These are phyloP conservation scores for Ustilago tritici DNA, from an alignment of 1,284 basidiomycete genomes.

Conservation along the genomic window DNA sequence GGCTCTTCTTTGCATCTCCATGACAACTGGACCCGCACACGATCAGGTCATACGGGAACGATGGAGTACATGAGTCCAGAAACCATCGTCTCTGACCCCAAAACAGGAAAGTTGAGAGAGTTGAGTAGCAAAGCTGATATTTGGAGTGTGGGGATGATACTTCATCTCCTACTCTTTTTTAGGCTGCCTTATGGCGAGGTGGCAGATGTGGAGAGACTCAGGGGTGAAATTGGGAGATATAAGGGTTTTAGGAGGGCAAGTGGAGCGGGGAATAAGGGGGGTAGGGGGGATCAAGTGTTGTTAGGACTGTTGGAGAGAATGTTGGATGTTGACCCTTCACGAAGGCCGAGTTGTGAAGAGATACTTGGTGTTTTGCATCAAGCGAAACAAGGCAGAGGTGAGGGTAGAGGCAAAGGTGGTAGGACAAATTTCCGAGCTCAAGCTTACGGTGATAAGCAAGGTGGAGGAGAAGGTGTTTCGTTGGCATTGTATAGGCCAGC, in stretches of 20 bases:
- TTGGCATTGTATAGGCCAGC: conserved; percentile 32
- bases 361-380: conserved; percentile 71
- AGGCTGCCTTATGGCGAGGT: conserved; percentile 71
- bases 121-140: conserved; percentile 81
- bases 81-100: conserved; percentile 73
- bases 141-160: conserved; percentile 81
- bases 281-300: conserved; percentile 76
- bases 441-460: neutral
- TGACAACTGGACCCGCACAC: conserved; percentile 54
- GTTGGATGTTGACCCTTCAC: conserved; percentile 75
- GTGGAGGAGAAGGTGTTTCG: conserved; percentile 3
- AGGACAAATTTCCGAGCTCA: neutral
- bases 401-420: neutral
- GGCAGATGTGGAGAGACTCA: conserved; percentile 77
- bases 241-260: conserved; percentile 74
- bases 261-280: conserved; percentile 71
- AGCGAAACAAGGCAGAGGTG: neutral
- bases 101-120: conserved; percentile 76
- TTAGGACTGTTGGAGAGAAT: conserved; percentile 80
- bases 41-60: conserved; percentile 90
- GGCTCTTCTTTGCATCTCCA: conserved; percentile 77
- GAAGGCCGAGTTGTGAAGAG: conserved; percentile 79
- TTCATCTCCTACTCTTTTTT: conserved; percentile 91
- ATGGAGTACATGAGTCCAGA: conserved; percentile 82
- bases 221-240: conserved; percentile 81